Conservation (phyloP, 768 basidiomycete species). For the Baorangia bicolor region DNA sequence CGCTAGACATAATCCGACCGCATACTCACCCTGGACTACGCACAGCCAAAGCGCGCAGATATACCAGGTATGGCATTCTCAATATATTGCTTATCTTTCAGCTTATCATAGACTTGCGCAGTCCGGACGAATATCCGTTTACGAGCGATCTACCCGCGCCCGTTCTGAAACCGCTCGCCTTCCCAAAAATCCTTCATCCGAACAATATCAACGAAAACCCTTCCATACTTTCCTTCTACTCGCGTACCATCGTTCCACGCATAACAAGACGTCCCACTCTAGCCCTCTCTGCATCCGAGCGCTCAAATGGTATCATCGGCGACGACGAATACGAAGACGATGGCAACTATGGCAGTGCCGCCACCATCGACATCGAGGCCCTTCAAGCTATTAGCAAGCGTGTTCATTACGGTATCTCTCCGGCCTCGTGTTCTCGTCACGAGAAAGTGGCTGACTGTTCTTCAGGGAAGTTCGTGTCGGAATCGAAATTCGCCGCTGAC, state of each 20-base stretch:
- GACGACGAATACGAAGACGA: conserved; percentile 84
- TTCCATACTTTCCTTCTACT: conserved; percentile 88
- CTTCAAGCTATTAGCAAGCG: conserved; percentile 98
- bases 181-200: conserved; percentile 76
- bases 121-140: conserved; percentile 99
- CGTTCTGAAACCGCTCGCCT: conserved; percentile 68
- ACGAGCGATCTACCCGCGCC: conserved; percentile 77
- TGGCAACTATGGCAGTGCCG: conserved; percentile 96
- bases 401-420: conserved; percentile 88
- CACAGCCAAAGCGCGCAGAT: conserved; percentile 89
- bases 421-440: background rate
- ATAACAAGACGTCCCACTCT: conserved; percentile 77
- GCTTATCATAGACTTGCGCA: conserved; percentile 32
- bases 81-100: background rate
- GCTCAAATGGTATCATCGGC: conserved; percentile 62
- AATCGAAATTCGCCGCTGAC: conserved; percentile 89
- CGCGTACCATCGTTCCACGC: conserved; percentile 80
- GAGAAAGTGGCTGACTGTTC: background rate
- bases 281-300: conserved; percentile 61
- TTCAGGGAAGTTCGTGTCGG: conserved; percentile 97
- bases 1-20: background rate
- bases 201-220: conserved; percentile 85
- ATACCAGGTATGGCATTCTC: conserved; percentile 67
- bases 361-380: conserved; percentile 92
- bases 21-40: background rate